A percentile compares a stretch with the other conserved stretches of the same genome.
Conservation (phyloP, 2,329 filamentous ascomycete genomes). For the Hirsutella minnesotensis region DNA sequence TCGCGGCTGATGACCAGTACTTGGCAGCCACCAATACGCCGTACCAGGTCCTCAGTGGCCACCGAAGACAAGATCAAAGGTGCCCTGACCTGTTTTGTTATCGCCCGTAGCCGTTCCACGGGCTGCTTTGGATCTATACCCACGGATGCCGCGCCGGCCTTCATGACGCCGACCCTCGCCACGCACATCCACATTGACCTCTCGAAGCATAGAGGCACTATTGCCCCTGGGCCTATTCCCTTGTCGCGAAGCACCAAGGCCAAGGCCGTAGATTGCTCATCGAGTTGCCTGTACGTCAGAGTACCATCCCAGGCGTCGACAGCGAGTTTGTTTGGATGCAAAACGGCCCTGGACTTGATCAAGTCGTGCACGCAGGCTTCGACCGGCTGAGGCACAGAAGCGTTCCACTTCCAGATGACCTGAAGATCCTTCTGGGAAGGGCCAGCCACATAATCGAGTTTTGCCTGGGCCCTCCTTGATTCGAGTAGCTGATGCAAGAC, state of each 20-base stretch:
- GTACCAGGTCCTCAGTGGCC: not conserved
- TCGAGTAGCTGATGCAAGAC: no score
- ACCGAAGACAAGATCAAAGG: not conserved
- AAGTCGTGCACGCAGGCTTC: constrained; percentile 9
- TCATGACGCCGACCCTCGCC: constrained; percentile 11
- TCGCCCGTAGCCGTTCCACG: constrained; percentile 3
- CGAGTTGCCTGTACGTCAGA: constrained; percentile 7
- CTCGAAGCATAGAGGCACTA: constrained; percentile 12
- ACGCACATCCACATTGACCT: constrained; percentile 13
- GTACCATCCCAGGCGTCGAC: constrained; percentile 13
- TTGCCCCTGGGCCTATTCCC: constrained; percentile 4
- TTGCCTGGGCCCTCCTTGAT: no score
- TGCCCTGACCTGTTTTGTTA: not conserved
- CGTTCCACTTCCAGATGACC: constrained; percentile 9
- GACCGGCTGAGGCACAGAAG: constrained; percentile 5
- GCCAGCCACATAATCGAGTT: not conserved
- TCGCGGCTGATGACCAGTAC: not conserved
- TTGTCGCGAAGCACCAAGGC: constrained; percentile 2
- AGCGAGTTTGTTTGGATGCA: constrained; percentile 8
- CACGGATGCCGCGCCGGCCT: constrained; percentile 12
- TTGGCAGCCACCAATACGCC: not conserved
- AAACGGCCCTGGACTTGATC: constrained; percentile 4
- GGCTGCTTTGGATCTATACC: constrained; percentile 12
- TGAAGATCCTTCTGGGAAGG: constrained; percentile 5
- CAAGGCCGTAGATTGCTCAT: constrained; percentile 1